Base-by-base conservation (phyloP, 352 stramenopile species). In the Globisporangium camurandrum region DNA sequence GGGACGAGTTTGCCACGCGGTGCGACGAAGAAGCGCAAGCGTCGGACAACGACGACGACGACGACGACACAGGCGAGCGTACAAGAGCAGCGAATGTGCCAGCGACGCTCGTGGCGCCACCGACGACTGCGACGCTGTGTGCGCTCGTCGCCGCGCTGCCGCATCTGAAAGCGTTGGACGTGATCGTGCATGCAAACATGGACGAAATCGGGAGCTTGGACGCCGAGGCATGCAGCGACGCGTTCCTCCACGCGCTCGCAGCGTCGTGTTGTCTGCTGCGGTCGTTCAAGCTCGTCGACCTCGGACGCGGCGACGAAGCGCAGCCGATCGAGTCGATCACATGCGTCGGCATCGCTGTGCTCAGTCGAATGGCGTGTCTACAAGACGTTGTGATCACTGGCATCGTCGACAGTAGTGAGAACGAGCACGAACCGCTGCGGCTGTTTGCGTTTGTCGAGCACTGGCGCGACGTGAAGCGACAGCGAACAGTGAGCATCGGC, bases 141-240 rank as follows among this genome's bases (percentile, higher is more conserved):
- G 9, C 27, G 26, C 3, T 57, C 11, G 20, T 23, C 8, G 17
- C 10, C 8, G 51, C 51, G 7, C 19, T 48, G 3, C 44, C 43
- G 1, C 19, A 34, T 2, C 23, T 57, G 12, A 44, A 52, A 22
- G 33, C 51, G 33, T 36, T 57, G 16, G 12, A 57, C 20, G 51
- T 57, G 6, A 42, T 57, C 22, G 24, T 67, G 2, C 24, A 63
- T 14, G 34, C 49, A n/a, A 54, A 43, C 39, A 12, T 54, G 14
- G 53, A 54, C 11, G 46, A 49, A 7, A 34, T 44, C 11, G 31
- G 5, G 22, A 45, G 38, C 0, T 12, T 54, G 2, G 46, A 59
- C 3, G 23, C 37, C 11, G 53, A 59, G 8, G 40, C 53, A 9
- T 59, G 54, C 23, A 47, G 40, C 0, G 46, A 59, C 30, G 20